Conservation (phyloP, 257 asterid genomes). For the Solanum pinnatisectum region DNA sequence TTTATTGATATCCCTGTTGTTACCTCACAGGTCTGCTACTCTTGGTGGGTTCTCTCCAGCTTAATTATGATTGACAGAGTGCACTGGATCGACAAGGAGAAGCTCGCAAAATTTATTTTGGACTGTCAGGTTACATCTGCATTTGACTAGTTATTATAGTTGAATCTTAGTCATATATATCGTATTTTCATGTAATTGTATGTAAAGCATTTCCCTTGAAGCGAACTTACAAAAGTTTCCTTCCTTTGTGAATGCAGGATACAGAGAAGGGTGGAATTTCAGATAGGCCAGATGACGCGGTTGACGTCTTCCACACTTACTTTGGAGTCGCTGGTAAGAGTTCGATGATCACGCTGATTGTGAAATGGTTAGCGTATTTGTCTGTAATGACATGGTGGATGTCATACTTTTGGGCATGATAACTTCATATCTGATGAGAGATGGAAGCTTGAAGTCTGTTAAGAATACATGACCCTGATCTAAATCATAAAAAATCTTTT, state of each 20-base stretch:
- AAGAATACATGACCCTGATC: neutral
- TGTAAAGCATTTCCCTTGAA: constrained; percentile 7
- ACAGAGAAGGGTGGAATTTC: constrained; percentile 90
- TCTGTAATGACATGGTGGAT: neutral
- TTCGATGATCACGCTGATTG: neutral
- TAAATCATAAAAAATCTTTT: neutral
- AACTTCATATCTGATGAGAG: neutral
- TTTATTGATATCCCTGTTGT: neutral
- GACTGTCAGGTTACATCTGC: constrained; percentile 62
- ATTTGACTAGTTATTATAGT: neutral
- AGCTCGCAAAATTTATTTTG: constrained; percentile 70
- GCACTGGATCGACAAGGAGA: constrained; percentile 85
- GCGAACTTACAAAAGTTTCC: too few species aligned
- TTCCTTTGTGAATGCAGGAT: constrained; percentile 39
- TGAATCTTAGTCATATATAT: neutral
- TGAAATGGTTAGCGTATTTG: neutral
- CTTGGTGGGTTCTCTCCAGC: constrained; percentile 98
- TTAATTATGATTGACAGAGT: constrained; percentile 84
- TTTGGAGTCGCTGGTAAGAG: constrained; percentile 78
- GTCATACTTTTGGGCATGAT: neutral
- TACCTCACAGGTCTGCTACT: constrained; percentile 70
- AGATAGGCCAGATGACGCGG: constrained; percentile 89
- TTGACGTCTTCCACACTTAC: constrained; percentile 81
- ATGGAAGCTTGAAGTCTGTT: neutral
- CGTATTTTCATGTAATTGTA: constrained; percentile 5